phyloP scores from a whole-genome alignment of 1,284 basidiomycete species.

The Hymenochaete sp. region DNA sequence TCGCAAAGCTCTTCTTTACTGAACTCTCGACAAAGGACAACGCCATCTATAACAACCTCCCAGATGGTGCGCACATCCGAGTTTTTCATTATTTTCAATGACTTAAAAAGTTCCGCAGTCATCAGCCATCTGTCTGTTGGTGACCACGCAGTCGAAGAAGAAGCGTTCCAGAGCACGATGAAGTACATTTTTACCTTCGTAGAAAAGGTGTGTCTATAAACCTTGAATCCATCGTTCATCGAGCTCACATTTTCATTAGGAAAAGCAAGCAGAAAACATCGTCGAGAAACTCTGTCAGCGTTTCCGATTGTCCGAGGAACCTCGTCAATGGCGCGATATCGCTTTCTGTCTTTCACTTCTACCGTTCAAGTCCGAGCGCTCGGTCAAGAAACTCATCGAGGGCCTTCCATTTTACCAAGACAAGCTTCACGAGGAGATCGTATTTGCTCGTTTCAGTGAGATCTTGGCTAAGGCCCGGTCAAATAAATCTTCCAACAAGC shows the following conservation, averaged over 20 bases:
- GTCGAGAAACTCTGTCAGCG: conserved; percentile 93
- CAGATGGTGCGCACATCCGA: conserved; percentile 55
- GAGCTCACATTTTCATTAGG: conserved; percentile 35
- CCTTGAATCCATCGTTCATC: not conserved
- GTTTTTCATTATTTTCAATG: not conserved
- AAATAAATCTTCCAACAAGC: conserved; percentile 86
- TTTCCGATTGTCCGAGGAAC: conserved; percentile 82
- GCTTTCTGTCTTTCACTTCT: conserved; percentile 91
- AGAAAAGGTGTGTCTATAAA: conserved; percentile 64
- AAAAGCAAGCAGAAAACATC: conserved; percentile 92
- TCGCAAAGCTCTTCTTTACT: conserved; percentile 96
- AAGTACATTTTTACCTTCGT: conserved; percentile 95
- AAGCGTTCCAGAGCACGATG: conserved; percentile 88
- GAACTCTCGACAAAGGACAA: conserved; percentile 98
- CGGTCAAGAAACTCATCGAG: conserved; percentile 93
- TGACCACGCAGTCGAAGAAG: conserved; percentile 89
- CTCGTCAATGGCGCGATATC: conserved; percentile 96
- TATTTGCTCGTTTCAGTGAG: conserved; percentile 81
- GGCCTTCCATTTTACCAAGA: conserved; percentile 89
- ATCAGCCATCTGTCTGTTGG: conserved; percentile 92
- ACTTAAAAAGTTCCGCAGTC: conserved; percentile 38
- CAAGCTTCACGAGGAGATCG: conserved; percentile 84
- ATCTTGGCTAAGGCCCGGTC: conserved; percentile 80
- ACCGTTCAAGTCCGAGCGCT: conserved; percentile 94
- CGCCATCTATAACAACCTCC: conserved; percentile 97